Conservation (phyloP, 192 early-diverging fungal genomes). For the Blastocladiella britannica region DNA sequence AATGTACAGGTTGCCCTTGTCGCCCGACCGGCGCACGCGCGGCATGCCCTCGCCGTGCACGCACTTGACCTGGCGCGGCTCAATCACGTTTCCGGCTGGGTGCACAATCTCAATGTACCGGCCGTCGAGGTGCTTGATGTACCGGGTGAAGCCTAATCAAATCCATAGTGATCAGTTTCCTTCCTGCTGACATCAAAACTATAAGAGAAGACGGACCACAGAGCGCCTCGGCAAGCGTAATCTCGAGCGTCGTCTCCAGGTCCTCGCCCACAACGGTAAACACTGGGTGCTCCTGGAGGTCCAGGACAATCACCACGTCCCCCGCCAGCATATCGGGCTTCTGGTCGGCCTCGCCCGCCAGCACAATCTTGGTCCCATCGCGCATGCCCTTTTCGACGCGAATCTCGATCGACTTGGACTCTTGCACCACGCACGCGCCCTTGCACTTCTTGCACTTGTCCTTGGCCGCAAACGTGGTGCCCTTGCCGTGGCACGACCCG, state of each 20-base stretch:
- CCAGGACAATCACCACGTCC: slow-evolving; percentile 78
- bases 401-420: slow-evolving; percentile 80
- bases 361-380: slow-evolving; percentile 70
- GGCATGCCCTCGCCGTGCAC: slow-evolving; percentile 90
- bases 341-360: slow-evolving; percentile 89
- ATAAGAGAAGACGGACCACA: too few relatives aligned
- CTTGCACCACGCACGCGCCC: slow-evolving; percentile 58
- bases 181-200: too few relatives aligned
- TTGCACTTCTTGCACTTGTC: slow-evolving; percentile 86
- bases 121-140: slow-evolving; percentile 68
- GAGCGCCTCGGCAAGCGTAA: slow-evolving; percentile 75
- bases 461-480: slow-evolving; percentile 66
- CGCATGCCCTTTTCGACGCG: slow-evolving; percentile 85
- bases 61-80: slow-evolving; percentile 68
- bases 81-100: slow-evolving; percentile 60
- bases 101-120: slow-evolving; percentile 64
- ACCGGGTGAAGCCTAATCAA: slow-evolving; percentile 67
- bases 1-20: slow-evolving; percentile 74
- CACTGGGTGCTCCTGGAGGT: slow-evolving; percentile 53
- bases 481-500: slow-evolving; percentile 57
- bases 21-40: slow-evolving; percentile 35
- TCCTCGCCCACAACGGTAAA: slow-evolving; percentile 69
- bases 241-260: slow-evolving; percentile 53
- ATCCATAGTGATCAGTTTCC: too few relatives aligned
- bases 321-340: slow-evolving; percentile 71